Evolutionary conservation across 306 rosid species (phyloP).

Genomic region (Benincasa hispida): DNA sequence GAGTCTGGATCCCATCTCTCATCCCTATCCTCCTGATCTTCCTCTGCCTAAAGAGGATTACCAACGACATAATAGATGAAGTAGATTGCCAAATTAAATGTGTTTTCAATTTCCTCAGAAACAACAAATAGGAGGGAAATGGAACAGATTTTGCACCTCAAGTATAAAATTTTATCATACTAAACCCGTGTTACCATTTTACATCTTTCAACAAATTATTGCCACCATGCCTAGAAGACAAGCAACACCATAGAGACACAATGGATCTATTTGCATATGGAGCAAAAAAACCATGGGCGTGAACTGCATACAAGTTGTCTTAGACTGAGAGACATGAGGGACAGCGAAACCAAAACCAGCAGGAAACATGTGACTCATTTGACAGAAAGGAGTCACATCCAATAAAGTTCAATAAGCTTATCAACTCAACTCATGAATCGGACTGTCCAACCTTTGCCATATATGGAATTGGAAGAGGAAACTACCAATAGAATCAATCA

Average conservation of each 20-base stretch:
- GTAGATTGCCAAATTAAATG: neutral
- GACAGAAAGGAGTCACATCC: neutral
- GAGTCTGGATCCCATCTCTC: constrained; percentile 62
- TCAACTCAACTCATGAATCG: neutral
- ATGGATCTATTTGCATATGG: neutral
- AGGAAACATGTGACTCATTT: neutral
- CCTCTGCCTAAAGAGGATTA: constrained; percentile 40
- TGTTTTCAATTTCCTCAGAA: neutral
- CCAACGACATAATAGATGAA: neutral
- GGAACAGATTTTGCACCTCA: neutral
- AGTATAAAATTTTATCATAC: neutral
- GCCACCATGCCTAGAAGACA: neutral
- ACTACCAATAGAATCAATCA: neutral
- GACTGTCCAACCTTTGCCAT: neutral
- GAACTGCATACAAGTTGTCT: neutral
- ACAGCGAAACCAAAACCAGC: neutral
- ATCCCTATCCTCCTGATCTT: constrained; percentile 49
- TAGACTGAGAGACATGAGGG: neutral
- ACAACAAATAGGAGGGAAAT: neutral
- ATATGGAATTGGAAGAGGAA: neutral
- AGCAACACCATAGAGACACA: neutral
- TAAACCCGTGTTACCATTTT: neutral
- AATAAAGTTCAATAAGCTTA: neutral
- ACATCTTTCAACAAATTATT: neutral
- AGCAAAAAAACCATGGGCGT: neutral